Evolutionary conservation across 148 eudicot genomes (phyloP).

Genomic region (Drosera capensis): DNA sequence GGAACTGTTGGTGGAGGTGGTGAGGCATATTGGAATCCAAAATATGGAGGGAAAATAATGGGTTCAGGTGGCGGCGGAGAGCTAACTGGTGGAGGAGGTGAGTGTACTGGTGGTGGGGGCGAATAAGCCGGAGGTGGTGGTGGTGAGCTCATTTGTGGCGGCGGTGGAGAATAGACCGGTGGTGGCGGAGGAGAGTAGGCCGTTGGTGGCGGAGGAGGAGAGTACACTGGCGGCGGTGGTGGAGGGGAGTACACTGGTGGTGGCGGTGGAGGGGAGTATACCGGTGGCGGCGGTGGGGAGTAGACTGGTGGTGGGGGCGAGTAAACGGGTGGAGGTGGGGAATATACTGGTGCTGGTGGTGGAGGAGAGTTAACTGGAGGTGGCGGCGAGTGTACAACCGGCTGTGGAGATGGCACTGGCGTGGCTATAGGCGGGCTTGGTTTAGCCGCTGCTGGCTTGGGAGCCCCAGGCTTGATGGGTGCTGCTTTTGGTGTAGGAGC

Average conservation of each 20-base stretch:
- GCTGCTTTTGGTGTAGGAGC: not conserved
- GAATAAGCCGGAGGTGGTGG: slow-evolving; percentile 4
- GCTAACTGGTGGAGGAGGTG: not conserved
- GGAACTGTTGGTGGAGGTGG: slow-evolving; percentile 51
- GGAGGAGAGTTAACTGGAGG: slow-evolving; percentile 5
- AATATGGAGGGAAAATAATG: slow-evolving; percentile 27
- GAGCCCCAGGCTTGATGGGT: not conserved
- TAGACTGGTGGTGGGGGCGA: slow-evolving; percentile 11
- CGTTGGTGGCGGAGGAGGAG: slow-evolving; percentile 15
- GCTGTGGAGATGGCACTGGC: slow-evolving; percentile 15
- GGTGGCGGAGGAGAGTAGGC: slow-evolving; percentile 1
- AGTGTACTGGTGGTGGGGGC: slow-evolving; percentile 4
- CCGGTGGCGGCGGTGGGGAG: slow-evolving; percentile 11
- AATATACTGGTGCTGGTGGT: slow-evolving; percentile 8
- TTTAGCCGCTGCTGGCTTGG: not conserved
- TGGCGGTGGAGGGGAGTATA: slow-evolving; percentile 8
- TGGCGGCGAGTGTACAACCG: slow-evolving; percentile 5
- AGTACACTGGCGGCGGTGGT: slow-evolving; percentile 11
- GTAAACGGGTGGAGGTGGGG: slow-evolving; percentile 4
- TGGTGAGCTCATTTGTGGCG: slow-evolving; percentile 14
- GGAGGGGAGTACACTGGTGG: slow-evolving; percentile 19
- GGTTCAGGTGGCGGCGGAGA: slow-evolving; percentile 3
- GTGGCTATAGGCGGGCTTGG: slow-evolving; percentile 3
- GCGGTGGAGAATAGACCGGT: slow-evolving; percentile 13
- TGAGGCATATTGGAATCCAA: slow-evolving; percentile 37